These are phyloP conservation scores for Colletotrichum cereale DNA, from an alignment of 2,329 filamentous ascomycete species.

Conservation along the genomic window DNA sequence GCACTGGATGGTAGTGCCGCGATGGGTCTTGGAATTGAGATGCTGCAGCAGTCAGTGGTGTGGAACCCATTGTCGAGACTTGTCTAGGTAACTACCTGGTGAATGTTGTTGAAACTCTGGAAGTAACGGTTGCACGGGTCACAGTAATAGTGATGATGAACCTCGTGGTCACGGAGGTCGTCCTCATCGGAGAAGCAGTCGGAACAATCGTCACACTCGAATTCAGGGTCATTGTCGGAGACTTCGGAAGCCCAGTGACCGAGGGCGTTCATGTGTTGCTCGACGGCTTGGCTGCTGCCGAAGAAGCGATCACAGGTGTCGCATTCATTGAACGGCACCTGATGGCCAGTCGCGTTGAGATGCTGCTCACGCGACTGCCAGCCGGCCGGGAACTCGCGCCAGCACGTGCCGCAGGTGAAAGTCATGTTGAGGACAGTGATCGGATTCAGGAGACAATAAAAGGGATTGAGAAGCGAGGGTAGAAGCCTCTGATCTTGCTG, in stretches of 20 bases:
- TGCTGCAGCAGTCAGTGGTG: slow-evolving; percentile 57
- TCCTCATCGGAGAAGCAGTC: slow-evolving; percentile 43
- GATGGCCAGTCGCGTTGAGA: slow-evolving; percentile 11
- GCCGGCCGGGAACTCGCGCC: slow-evolving; percentile 37
- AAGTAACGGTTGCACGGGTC: slow-evolving; percentile 15
- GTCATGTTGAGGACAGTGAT: not conserved
- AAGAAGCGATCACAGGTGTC: slow-evolving; percentile 47
- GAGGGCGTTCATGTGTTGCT: slow-evolving; percentile 46
- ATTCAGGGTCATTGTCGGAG: slow-evolving; percentile 12
- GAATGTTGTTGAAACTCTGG: not conserved
- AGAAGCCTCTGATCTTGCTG: not conserved
- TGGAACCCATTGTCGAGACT: rapidly evolving
- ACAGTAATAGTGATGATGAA: slow-evolving; percentile 23
- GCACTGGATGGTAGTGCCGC: slow-evolving; percentile 58
- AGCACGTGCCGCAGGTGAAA: slow-evolving; percentile 38
- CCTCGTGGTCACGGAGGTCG: slow-evolving; percentile 38
- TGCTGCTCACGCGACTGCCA: slow-evolving; percentile 38
- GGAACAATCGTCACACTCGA: slow-evolving; percentile 48
- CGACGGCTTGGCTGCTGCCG: slow-evolving; percentile 40
- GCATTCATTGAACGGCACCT: slow-evolving; percentile 38
- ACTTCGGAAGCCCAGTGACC: slow-evolving; percentile 41
- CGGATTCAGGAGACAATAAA: not conserved
- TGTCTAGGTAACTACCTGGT: not conserved
- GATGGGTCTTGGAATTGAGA: slow-evolving; percentile 64
- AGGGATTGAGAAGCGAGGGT: not conserved